Percentiles rank a stretch among this genome's conserved stretches.
phyloP scores from a whole-genome alignment of 2,329 filamentous ascomycete species.

The Pleoardoris graminearum region DNA sequence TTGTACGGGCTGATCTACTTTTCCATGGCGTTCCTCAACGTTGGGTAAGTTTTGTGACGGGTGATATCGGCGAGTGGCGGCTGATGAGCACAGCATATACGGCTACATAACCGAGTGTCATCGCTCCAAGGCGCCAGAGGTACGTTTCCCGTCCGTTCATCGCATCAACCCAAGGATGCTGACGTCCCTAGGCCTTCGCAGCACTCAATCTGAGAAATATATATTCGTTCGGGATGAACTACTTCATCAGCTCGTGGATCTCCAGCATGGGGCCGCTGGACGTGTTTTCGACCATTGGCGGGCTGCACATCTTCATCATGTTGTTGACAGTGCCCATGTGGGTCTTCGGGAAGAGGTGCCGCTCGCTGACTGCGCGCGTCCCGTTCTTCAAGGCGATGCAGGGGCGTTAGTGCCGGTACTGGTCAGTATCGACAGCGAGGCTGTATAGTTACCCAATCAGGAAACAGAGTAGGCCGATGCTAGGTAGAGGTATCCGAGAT shows the following conservation, averaged over 20 bases:
- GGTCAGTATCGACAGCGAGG: background rate
- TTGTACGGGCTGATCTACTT: conserved; percentile 28
- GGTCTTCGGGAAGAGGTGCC: conserved; percentile 30
- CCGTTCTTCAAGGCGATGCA: conserved; percentile 23
- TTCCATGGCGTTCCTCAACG: conserved; percentile 26
- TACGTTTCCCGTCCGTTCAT: background rate
- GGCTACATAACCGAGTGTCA: conserved; percentile 87
- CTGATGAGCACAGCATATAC: conserved; percentile 28
- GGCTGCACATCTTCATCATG: conserved; percentile 76
- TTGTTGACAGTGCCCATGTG: conserved; percentile 71
- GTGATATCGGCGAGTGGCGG: background rate
- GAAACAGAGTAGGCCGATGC: background rate
- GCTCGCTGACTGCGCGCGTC: conserved; percentile 25
- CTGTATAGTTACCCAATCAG: background rate
- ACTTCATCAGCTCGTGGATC: conserved; percentile 80
- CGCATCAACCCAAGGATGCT: background rate
- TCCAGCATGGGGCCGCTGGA: conserved; percentile 61
- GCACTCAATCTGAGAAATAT: conserved; percentile 91
- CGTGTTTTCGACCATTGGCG: conserved; percentile 70
- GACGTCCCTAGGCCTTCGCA: conserved; percentile 73
- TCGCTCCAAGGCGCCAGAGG: conserved; percentile 66
- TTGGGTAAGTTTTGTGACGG: conserved; percentile 14
- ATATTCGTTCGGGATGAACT: conserved; percentile 83
- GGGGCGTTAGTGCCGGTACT: conserved; percentile 15
- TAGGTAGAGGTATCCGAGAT: background rate